Conservation (phyloP, 1,284 basidiomycete genomes). For the Mycena sp. region DNA sequence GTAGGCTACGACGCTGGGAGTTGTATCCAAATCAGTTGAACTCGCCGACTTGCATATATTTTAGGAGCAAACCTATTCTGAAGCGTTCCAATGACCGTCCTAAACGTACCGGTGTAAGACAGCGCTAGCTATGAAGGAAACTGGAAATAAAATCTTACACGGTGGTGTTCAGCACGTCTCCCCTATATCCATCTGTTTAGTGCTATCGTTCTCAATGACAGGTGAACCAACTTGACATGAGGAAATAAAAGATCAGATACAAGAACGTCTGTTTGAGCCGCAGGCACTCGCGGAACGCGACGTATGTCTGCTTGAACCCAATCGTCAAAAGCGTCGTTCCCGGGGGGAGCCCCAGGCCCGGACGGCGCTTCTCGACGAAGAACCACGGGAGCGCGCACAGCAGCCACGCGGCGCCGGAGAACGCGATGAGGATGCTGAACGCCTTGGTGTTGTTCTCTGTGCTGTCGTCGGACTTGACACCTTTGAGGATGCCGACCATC, state of each 20-base stretch:
- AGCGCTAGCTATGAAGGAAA: no score
- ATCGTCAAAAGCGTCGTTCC: conserved; percentile 73
- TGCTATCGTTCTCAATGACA: neutral
- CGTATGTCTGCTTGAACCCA: conserved; percentile 75
- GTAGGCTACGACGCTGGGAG: conserved; percentile 65
- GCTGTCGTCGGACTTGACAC: conserved; percentile 67
- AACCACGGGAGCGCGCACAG: conserved; percentile 84
- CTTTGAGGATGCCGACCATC: conserved; percentile 83
- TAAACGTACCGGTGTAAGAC: neutral
- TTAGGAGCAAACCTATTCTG: conserved; percentile 73
- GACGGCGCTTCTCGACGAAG: conserved; percentile 71
- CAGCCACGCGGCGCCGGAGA: conserved; percentile 79
- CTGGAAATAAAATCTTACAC: conserved; percentile 56
- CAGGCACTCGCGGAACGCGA: conserved; percentile 73
- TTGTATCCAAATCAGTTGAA: conserved; percentile 7
- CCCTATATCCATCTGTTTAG: conserved; percentile 47
- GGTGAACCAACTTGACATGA: conserved; percentile 62
- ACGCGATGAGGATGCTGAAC: conserved; percentile 80
- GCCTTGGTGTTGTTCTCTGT: conserved; percentile 82
- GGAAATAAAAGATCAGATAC: conserved; percentile 80
- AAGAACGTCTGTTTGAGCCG: conserved; percentile 80
- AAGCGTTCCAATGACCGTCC: conserved; percentile 81
- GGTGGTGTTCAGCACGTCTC: conserved; percentile 79
- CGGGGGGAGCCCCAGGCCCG: conserved; percentile 72
- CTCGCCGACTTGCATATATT: conserved; percentile 1